Percentiles rank a stretch among this genome's conserved stretches.
Conservation (phyloP, 257 asterid species). For the Solanum corneliomulleri region DNA sequence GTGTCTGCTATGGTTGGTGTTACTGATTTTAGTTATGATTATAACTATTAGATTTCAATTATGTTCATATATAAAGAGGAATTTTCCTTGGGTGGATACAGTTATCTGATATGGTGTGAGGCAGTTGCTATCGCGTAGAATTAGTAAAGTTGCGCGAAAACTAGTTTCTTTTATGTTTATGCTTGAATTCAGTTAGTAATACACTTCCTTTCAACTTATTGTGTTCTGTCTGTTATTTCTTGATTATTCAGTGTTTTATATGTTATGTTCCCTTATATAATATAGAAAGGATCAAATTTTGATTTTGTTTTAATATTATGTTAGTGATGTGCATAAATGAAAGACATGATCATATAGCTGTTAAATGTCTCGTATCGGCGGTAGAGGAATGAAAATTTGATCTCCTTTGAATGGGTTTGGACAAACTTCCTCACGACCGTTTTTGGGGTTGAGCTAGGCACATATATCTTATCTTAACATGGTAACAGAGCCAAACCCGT, state of each 20-base stretch:
- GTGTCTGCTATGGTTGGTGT: constrained; percentile 92
- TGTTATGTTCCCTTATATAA: no score
- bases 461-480: no score
- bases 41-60: constrained; percentile 26
- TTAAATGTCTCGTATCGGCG: no score
- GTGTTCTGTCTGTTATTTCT: not conserved
- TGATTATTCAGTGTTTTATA: not conserved
- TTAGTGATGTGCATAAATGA: not conserved
- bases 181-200: not conserved
- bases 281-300: no score
- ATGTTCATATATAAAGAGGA: not conserved
- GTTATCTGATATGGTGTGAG: not conserved
- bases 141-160: not conserved
- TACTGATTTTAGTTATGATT: constrained; percentile 68
- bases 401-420: no score
- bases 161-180: not conserved
- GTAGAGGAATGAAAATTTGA: no score
- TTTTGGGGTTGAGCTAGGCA: no score
- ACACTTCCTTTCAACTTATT: not conserved
- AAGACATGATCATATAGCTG: not conserved
- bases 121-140: accelerated
- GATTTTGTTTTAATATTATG: not conserved
- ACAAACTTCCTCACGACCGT: accelerated
- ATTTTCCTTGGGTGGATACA: not conserved
- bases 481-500: no score